Evolutionary conservation across 768 basidiomycete species (phyloP), one percentile per base, ranked within the genome.

Genomic region (Tephrocybe sp.): DNA sequence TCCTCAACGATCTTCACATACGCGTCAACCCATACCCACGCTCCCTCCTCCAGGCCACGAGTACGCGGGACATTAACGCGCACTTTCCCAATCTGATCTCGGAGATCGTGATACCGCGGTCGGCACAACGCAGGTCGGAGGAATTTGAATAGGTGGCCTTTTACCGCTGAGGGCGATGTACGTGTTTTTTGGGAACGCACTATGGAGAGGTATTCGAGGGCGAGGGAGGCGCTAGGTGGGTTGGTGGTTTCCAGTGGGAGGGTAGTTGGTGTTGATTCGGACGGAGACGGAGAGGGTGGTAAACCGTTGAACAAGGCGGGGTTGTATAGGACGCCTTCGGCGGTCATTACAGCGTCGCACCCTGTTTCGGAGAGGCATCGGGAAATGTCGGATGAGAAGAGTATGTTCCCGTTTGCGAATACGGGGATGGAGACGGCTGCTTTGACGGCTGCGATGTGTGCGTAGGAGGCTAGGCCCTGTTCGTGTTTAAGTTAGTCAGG

Each of bases 321-420:
- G 61, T 99, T 97, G 64, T 97, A 97, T 0, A 99, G 73, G 54
- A 94, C 86, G 0, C 91, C 94, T 69, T 97, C 94, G 1, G 94
- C 97, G 36, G 83, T 86, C 94, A 97, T 97, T 50, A 98, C 84
- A 0, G 83, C 95, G 60, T 97, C 93, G 5, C 83, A 87, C 12
- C 93, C 91, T 0, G 97, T 99, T 42, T 80, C 79, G 19, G 79
- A 77, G 25, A 99, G 69, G 65, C 94, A 97, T 10, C 73, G 70
- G 43, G 77, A 75, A 40, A 97, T 80, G 66, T 98, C 94, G n/a
- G 82, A 76, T 37, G 86, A 79, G 64, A 85, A 91, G 11, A 97
- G 82, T 51, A 97, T 82, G 65, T 97, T 98, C 23, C 97, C 97
- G 65, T 99, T 99, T 0, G 95, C 94, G 64, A 99, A 91, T 3